A percentile compares a stretch with the other conserved stretches of the same genome.
Conservation (phyloP, 176 grass and related monocot species). For the Pontederia paniculata region DNA sequence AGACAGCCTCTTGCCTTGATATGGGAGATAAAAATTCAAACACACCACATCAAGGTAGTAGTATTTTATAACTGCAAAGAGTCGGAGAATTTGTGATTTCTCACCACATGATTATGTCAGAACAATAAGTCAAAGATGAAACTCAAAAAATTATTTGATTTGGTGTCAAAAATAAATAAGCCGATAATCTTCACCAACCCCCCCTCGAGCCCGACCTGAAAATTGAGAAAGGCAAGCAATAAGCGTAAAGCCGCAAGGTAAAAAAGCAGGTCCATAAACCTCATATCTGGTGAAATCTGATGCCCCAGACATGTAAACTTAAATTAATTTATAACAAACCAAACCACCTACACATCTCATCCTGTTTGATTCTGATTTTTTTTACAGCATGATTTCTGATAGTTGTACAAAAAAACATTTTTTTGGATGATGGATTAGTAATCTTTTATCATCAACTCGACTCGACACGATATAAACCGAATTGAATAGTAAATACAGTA, state of each 20-base stretch:
- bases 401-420: too few species aligned
- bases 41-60: conserved; percentile 32
- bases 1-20: conserved; percentile 29
- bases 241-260: neutral
- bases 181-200: conserved; percentile 44
- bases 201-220: conserved; percentile 48
- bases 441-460: too few species aligned
- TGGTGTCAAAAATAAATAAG: conserved; percentile 33
- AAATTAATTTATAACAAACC: too few species aligned
- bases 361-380: too few species aligned
- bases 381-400: too few species aligned
- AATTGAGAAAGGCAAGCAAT: neutral
- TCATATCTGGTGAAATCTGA: neutral
- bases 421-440: too few species aligned
- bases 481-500: too few species aligned
- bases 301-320: too few species aligned
- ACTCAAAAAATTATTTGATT: conserved; percentile 38
- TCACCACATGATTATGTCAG: conserved; percentile 5
- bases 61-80: conserved; percentile 39
- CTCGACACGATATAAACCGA: too few species aligned
- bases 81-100: conserved; percentile 13
- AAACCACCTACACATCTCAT: too few species aligned
- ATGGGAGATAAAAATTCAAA: conserved; percentile 34
- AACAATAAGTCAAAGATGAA: conserved; percentile 21
- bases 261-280: neutral